Base-by-base conservation (phyloP, 177 flowering plant genomes). In the Vitis hybrid region DNA sequence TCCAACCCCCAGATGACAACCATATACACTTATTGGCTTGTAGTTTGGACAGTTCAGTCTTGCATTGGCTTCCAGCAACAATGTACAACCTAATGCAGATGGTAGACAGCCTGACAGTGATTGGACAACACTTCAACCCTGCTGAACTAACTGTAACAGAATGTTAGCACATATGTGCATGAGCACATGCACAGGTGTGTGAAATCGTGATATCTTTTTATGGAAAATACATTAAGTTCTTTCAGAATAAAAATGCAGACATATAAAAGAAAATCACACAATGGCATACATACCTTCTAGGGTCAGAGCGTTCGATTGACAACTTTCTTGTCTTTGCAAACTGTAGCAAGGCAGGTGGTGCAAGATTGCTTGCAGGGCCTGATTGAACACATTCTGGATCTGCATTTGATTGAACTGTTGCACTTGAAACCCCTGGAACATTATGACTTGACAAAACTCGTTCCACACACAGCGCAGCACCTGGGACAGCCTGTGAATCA, bases 321-420 rank as follows among this genome's bases (percentile, higher is more conserved):
- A 91, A 72, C 79, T 95, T 93, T 76, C 94, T 88, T 3, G 91
- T 83, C 80, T 91, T 95, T 68, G 94, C 89, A 81, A 89, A 88
- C 58, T 86, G 96, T 14, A 85, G 82, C 85, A 90, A 71, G 40
- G 91, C 74, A 65, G 90, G 78, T 26, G 89, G 86, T 49, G 80
- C 82, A 74, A 84, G 77, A 76, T 75, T 82, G 81, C 77, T 81
- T 76, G 84, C 92, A 66, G 89, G 58, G 64, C 75, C 68, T 60
- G 87, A 83, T 74, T 86, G 97, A 59, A 77, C 75, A 74, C 82
- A 84, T 62, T 93, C 98, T 52, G 80, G 80, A 58, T 85, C 93
- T 57, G 74, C 81, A 82, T 72, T 78, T 60, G 86, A 86, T 64
- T 83, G 89, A 67, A 77, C 82, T 23, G 82, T 76, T 51, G 86